These are phyloP conservation scores for Aspergillus incahuasiensis DNA, from an alignment of 495 filamentous ascomycete genomes.

Conservation along the genomic window DNA sequence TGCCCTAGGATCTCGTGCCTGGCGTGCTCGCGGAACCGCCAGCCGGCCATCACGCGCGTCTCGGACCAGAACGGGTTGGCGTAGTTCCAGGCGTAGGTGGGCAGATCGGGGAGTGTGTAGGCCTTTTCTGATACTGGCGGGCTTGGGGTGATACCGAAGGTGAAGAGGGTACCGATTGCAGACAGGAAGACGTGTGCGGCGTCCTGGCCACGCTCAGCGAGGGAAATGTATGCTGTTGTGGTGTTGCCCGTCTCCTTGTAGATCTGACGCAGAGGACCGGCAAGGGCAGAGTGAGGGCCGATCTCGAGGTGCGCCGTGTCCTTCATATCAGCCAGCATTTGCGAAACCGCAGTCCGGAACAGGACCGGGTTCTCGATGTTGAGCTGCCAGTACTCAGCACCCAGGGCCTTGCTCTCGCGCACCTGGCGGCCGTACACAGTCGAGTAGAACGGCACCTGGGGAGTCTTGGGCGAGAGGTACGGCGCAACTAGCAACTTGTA, in stretches of 20 bases:
- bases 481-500: too few species aligned
- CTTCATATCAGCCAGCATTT: too few species aligned
- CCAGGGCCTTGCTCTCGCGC: background rate
- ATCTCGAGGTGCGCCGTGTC: constrained; percentile 5
- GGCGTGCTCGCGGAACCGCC: too few species aligned
- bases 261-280: constrained; percentile 9
- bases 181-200: background rate
- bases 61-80: constrained; percentile 42
- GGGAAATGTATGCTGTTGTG: constrained; percentile 3
- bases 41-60: constrained; percentile 23
- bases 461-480: background rate
- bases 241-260: background rate
- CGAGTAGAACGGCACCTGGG: constrained; percentile 18
- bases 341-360: constrained; percentile 21
- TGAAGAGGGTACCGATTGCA: constrained; percentile 17
- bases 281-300: constrained; percentile 13
- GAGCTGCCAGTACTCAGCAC: constrained; percentile 31
- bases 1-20: constrained; percentile 41
- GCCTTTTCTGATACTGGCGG: constrained; percentile 23
- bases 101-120: constrained; percentile 34
- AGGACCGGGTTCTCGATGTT: constrained; percentile 38
- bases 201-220: constrained; percentile 3
- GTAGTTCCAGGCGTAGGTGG: constrained; percentile 48
- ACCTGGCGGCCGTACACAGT: constrained; percentile 26
- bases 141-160: constrained; percentile 24